Conservation (phyloP, 805 yeast genomes). For the Scheffersomyces stipitis region DNA sequence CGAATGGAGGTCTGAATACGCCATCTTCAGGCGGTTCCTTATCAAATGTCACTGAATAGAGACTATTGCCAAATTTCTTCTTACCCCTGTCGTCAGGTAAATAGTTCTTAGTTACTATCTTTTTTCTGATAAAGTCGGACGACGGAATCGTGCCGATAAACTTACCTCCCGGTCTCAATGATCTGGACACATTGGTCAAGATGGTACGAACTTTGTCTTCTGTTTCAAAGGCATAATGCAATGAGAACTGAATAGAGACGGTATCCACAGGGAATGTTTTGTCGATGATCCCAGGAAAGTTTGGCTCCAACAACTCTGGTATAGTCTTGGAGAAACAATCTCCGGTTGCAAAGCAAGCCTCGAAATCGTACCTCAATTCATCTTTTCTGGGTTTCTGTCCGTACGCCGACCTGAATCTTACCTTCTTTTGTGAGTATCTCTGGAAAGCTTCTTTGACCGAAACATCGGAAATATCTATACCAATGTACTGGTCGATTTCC, state of each 20-base stretch:
- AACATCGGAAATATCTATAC: slow-evolving; percentile 88
- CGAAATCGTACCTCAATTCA: slow-evolving; percentile 57
- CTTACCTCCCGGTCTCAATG: slow-evolving; percentile 77
- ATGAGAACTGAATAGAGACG: slow-evolving; percentile 87
- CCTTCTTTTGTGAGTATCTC: slow-evolving; percentile 60
- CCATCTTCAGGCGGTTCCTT: slow-evolving; percentile 75
- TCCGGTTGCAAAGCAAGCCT: slow-evolving; percentile 85
- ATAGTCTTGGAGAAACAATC: slow-evolving; percentile 80
- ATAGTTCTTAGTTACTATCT: slow-evolving; percentile 50
- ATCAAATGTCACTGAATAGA: slow-evolving; percentile 82
- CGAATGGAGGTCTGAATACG: slow-evolving; percentile 71
- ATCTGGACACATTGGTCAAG: slow-evolving; percentile 70
- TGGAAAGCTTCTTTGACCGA: slow-evolving; percentile 82
- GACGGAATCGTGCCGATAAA: slow-evolving; percentile 96
- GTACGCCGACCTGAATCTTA: slow-evolving; percentile 28
- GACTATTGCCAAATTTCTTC: slow-evolving; percentile 78
- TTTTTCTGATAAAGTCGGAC: slow-evolving; percentile 75
- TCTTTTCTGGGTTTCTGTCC: slow-evolving; percentile 18
- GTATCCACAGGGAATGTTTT: slow-evolving; percentile 79
- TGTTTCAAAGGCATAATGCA: slow-evolving; percentile 91
- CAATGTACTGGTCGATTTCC: slow-evolving; percentile 72
- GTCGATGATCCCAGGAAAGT: slow-evolving; percentile 59
- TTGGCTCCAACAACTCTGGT: slow-evolving; percentile 61
- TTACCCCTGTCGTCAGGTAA: slow-evolving; percentile 29
- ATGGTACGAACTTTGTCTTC: slow-evolving; percentile 76